phyloP scores from a whole-genome alignment of 768 basidiomycete genomes.

The Lactarius sp. region DNA sequence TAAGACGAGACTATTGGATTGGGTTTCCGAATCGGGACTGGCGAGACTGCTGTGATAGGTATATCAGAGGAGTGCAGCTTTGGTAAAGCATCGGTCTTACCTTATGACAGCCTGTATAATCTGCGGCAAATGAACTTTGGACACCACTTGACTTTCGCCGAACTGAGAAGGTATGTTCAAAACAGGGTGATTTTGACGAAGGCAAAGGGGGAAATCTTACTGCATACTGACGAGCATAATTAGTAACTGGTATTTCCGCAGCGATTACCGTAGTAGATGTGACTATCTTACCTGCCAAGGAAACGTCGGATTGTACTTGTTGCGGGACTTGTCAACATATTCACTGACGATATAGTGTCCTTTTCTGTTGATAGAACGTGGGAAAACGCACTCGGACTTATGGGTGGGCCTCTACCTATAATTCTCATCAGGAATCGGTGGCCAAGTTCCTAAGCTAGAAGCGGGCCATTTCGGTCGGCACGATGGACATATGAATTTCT shows the following conservation, averaged over 20 bases:
- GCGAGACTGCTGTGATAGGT: slow-evolving; percentile 53
- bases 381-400: slow-evolving; percentile 3
- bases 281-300: slow-evolving; percentile 62
- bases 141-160: slow-evolving; percentile 66
- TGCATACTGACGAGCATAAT: slow-evolving; percentile 47
- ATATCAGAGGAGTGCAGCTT: neutral
- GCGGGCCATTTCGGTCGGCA: neutral
- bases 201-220: slow-evolving; percentile 39
- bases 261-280: slow-evolving; percentile 23
- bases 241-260: slow-evolving; percentile 9
- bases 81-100: slow-evolving; percentile 33
- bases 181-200: slow-evolving; percentile 9
- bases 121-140: slow-evolving; percentile 63
- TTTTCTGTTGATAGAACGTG: slow-evolving; percentile 34
- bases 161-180: slow-evolving; percentile 44
- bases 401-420: slow-evolving; percentile 49
- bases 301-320: slow-evolving; percentile 58
- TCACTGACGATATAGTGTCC: slow-evolving; percentile 75
- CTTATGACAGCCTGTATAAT: slow-evolving; percentile 71
- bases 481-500: neutral
- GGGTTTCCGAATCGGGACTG: slow-evolving; percentile 72
- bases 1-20: slow-evolving; percentile 64
- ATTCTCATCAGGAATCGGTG: slow-evolving; percentile 67
- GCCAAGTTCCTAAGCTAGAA: slow-evolving; percentile 64
- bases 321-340: slow-evolving; percentile 57